A percentile compares a stretch with the other conserved stretches of the same genome.
These are phyloP conservation scores for Chamaenerion angustifolium DNA, from an alignment of 345 rosid genomes.

Conservation along the genomic window DNA sequence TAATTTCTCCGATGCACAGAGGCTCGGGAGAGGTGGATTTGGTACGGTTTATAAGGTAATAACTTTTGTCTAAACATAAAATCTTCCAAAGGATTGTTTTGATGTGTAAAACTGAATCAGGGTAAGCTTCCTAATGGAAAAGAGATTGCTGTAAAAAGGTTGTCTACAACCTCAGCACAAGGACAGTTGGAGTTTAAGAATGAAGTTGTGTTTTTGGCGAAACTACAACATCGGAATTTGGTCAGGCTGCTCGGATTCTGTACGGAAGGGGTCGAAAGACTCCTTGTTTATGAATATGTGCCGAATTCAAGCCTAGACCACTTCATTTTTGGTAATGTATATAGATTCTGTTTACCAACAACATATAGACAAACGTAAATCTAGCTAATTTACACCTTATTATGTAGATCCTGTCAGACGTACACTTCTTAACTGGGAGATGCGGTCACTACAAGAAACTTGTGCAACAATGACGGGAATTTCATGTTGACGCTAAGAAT, in stretches of 20 bases:
- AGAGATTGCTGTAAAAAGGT: conserved; percentile 3
- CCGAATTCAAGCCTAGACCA: conserved; percentile 16
- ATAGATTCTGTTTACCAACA: not conserved
- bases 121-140: not conserved
- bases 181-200: conserved; percentile 42
- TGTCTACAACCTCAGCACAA: conserved; percentile 28
- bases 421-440: conserved; percentile 13
- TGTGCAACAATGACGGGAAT: too few species aligned
- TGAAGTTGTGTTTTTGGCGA: conserved; percentile 40
- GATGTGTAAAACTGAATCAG: conserved; percentile 2
- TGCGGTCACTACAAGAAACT: too few species aligned
- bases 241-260: conserved; percentile 50
- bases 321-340: not conserved
- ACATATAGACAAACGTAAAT: too few species aligned
- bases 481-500: too few species aligned
- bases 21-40: conserved; percentile 9
- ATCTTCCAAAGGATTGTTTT: not conserved
- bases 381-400: not conserved
- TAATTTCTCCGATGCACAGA: not conserved
- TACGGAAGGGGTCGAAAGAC: conserved; percentile 33
- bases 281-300: conserved; percentile 35
- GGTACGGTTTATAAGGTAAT: conserved; percentile 7
- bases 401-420: conserved; percentile 8
- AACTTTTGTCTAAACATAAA: not conserved
- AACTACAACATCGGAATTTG: conserved; percentile 44